Evolutionary conservation across 1,284 basidiomycete genomes (phyloP), one percentile per base, ranked within the genome.

Genomic region (Heliocybe sulcata): DNA sequence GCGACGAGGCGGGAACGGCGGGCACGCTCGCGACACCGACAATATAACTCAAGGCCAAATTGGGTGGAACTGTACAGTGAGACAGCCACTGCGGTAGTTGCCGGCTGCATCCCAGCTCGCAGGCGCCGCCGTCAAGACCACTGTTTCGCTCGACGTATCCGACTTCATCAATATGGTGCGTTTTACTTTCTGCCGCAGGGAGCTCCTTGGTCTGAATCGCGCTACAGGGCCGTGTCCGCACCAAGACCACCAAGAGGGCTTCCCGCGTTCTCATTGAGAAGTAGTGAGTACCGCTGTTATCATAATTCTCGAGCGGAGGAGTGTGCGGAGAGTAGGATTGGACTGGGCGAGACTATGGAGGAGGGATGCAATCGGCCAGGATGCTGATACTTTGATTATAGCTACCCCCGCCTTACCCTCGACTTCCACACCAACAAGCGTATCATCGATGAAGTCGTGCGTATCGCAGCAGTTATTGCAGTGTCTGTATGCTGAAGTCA

Each of bases 341-440:
- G 35, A 20, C 10, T 35, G 20, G 10, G 29, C 51, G 19, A 23
- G 52, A 25, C 11, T 11, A 45, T 38, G 38, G 35, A 49, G 14
- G 35, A 20, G 27, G 19, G 25, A 12, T 20, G 19, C 35, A 3
- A 23, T 23, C 20, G 52, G 27, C 45, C n/a, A 22, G 22, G 19
- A 2, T 31, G 25, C 54, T 63, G 19, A 55, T 57, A 45, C 45
- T 35, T 53, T 31, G 29, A 31, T 25, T 51, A 27, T 66, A 91
- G 88, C 84, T 96, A 95, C 79, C 94, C 94, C 64, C 90, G 94
- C 67, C 85, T 97, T 65, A 96, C 94, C 60, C 89, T 96, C 70
- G 94, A 96, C 72, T 96, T 96, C 78, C 93, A 95, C 88, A 96
- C 94, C 76, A 98, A 98, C 90, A 98, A 98, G 82, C 90, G 94